Evolutionary conservation across 1,139 yeast species (phyloP).

Genomic region (Lizanozyma gosingica): DNA sequence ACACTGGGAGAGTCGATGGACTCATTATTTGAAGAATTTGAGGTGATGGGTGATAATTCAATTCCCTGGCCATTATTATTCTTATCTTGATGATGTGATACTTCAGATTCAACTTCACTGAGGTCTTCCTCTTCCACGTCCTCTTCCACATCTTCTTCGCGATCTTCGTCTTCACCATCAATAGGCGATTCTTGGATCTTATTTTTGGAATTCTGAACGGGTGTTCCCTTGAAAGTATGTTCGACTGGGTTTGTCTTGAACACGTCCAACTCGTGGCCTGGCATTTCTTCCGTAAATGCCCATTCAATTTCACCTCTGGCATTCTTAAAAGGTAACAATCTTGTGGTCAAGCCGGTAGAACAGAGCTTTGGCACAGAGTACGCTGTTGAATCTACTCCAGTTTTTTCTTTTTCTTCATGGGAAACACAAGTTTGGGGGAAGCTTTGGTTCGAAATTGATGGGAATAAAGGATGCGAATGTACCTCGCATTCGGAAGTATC

Average conservation of each 20-base stretch:
- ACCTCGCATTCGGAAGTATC: background rate
- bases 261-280: conserved; percentile 20
- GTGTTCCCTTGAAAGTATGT: background rate
- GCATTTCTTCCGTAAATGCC: conserved; percentile 39
- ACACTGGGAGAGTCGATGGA: conserved; percentile 17
- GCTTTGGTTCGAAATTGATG: background rate
- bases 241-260: conserved; percentile 13
- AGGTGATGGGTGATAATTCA: conserved; percentile 39
- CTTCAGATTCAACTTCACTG: background rate
- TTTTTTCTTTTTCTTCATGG: no score
- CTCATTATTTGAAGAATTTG: conserved; percentile 34
- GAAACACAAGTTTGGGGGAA: no score
- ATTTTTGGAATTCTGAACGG: background rate
- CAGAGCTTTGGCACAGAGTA: conserved; percentile 21
- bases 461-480: background rate
- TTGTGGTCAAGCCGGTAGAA: conserved; percentile 40
- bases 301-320: conserved; percentile 50
- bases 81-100: conserved; percentile 1
- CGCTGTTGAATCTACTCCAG: background rate
- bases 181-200: background rate
- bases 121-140: conserved; percentile 3
- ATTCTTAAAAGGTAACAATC: conserved; percentile 43
- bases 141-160: conserved; percentile 4
- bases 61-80: conserved; percentile 7
- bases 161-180: no score